phyloP scores from a whole-genome alignment of 1,139 yeast genomes.

The Torulaspora pretoriensis region DNA sequence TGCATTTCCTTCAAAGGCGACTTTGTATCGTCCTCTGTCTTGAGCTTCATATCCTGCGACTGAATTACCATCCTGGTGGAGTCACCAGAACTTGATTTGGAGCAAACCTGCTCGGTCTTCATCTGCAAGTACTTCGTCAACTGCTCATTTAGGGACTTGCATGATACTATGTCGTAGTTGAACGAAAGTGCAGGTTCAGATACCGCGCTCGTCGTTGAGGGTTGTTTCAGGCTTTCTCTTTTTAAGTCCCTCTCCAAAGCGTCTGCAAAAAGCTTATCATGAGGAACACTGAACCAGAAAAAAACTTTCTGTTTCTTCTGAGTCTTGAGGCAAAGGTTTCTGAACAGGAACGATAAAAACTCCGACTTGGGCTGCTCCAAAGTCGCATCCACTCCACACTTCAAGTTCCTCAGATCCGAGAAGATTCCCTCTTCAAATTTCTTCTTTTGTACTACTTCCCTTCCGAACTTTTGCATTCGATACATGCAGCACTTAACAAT shows the following conservation, averaged over 20 bases:
- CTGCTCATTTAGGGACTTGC: slow-evolving; percentile 29
- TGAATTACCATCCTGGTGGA: slow-evolving; percentile 4
- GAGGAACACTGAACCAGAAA: slow-evolving; percentile 95
- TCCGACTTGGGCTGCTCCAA: slow-evolving; percentile 85
- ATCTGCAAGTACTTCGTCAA: slow-evolving; percentile 23
- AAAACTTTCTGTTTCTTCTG: slow-evolving; percentile 97
- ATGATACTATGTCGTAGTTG: slow-evolving; percentile 40
- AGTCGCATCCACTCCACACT: slow-evolving; percentile 84
- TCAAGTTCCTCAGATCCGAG: slow-evolving; percentile 80
- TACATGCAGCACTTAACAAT: slow-evolving; percentile 88
- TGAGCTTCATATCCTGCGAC: slow-evolving; percentile 2
- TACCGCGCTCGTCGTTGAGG: slow-evolving; percentile 56
- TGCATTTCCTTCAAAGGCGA: slow-evolving; percentile 9
- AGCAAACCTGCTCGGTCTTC: slow-evolving; percentile 14
- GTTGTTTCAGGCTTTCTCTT: slow-evolving; percentile 58
- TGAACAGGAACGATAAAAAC: slow-evolving; percentile 77
- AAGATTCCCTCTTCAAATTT: slow-evolving; percentile 97
- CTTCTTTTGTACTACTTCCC: slow-evolving; percentile 77
- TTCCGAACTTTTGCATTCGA: slow-evolving; percentile 85
- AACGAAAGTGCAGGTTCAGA: slow-evolving; percentile 64
- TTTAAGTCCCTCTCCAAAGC: slow-evolving; percentile 91
- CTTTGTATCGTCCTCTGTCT: slow-evolving; percentile 1
- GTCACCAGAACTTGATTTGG: not conserved
- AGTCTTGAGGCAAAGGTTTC: slow-evolving; percentile 83
- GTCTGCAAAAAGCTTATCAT: slow-evolving; percentile 87